Conservation (phyloP, 148 eudicot species). For the Drosera capensis region DNA sequence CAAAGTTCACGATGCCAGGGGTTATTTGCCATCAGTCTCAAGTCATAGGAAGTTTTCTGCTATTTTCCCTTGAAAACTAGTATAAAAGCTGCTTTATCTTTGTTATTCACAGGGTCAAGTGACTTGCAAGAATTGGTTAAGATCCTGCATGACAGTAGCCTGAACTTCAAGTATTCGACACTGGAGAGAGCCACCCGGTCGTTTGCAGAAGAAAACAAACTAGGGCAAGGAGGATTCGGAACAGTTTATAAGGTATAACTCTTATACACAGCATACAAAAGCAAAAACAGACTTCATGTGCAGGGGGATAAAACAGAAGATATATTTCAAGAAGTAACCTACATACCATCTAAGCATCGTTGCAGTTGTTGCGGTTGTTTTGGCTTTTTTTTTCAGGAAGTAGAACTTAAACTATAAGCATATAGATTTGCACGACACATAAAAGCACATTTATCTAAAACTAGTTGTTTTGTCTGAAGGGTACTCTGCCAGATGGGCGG, state of each 20-base stretch:
- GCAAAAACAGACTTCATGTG: background rate
- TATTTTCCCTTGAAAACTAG: background rate
- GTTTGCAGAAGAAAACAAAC: constrained; percentile 40
- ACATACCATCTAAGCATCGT: too few species aligned
- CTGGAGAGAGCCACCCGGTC: constrained; percentile 49
- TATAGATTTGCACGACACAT: background rate
- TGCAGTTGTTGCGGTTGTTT: too few species aligned
- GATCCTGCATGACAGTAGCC: constrained; percentile 38
- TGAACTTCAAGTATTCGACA: constrained; percentile 57
- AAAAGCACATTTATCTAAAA: background rate
- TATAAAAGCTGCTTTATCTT: background rate
- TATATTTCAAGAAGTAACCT: background rate
- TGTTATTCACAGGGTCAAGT: constrained; percentile 5
- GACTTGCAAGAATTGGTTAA: constrained; percentile 36
- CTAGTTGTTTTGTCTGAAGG: constrained; percentile 12
- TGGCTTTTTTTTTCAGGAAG: too few species aligned
- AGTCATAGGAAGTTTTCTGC: background rate
- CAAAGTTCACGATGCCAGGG: too few species aligned
- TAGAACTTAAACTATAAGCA: background rate
- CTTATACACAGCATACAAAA: background rate
- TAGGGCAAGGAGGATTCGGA: constrained; percentile 68
- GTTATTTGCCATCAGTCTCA: too few species aligned
- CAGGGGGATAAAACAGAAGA: background rate
- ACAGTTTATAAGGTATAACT: constrained; percentile 44
- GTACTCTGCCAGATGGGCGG: constrained; percentile 47